These are phyloP conservation scores for Cochlearia excelsa DNA, from an alignment of 345 rosid genomes.

Conservation along the genomic window DNA sequence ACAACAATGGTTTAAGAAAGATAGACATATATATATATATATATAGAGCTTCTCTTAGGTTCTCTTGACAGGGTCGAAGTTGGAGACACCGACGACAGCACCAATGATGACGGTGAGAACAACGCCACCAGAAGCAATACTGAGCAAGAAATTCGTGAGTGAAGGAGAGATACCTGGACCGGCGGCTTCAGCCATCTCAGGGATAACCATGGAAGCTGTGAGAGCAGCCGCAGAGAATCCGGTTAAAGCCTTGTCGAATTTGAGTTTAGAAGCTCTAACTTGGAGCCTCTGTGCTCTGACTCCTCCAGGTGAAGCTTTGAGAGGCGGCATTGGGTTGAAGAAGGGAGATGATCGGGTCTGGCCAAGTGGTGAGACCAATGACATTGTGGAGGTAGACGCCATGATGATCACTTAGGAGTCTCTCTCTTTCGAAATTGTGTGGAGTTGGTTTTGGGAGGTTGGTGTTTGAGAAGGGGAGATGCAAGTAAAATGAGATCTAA, in stretches of 20 bases:
- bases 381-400: slow-evolving; percentile 75
- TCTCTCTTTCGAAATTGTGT: slow-evolving; percentile 12
- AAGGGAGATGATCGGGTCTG: slow-evolving; percentile 44
- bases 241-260: slow-evolving; percentile 59
- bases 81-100: slow-evolving; percentile 76
- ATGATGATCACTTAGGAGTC: slow-evolving; percentile 26
- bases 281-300: slow-evolving; percentile 36
- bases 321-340: slow-evolving; percentile 51
- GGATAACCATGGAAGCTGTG: slow-evolving; percentile 69
- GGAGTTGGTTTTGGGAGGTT: background rate
- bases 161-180: slow-evolving; percentile 62
- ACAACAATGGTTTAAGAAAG: too few species aligned
- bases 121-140: slow-evolving; percentile 68
- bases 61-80: slow-evolving; percentile 63
- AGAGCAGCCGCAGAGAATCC: slow-evolving; percentile 71
- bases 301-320: slow-evolving; percentile 39
- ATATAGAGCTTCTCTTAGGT: slow-evolving; percentile 49
- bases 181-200: slow-evolving; percentile 75
- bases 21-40: too few species aligned
- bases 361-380: slow-evolving; percentile 65
- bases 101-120: slow-evolving; percentile 57
- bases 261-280: slow-evolving; percentile 56
- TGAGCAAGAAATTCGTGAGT: slow-evolving; percentile 90
- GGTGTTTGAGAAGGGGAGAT: slow-evolving; percentile 23
- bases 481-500: slow-evolving; percentile 15